These are phyloP conservation scores for Pelargonium nanum DNA, from an alignment of 345 rosid genomes.

Conservation along the genomic window DNA sequence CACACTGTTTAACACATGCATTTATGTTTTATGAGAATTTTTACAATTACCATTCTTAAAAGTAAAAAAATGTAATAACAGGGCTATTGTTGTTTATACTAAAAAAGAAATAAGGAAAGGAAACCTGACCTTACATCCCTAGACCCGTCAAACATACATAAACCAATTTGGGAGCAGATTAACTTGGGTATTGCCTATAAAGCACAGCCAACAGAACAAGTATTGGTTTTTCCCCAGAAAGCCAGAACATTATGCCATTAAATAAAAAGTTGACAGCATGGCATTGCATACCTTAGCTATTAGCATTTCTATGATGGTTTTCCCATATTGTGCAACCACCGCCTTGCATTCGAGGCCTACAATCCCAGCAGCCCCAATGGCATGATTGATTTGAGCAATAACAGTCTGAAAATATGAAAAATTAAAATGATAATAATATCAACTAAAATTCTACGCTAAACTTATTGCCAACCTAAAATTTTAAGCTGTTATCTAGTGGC, in stretches of 20 bases:
- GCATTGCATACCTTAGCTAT: constrained; percentile 32
- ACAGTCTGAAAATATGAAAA: constrained; percentile 31
- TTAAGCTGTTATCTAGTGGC: too few species aligned
- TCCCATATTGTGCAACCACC: constrained; percentile 57
- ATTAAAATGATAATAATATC: too few species aligned
- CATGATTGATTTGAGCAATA: constrained; percentile 71
- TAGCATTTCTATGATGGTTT: constrained; percentile 59
- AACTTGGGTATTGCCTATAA: constrained; percentile 52
- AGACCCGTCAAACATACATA: constrained; percentile 65
- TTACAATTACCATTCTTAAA: neutral
- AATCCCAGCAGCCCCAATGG: constrained; percentile 73
- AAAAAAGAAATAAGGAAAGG: neutral
- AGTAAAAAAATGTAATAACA: too few species aligned
- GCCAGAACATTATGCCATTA: neutral
- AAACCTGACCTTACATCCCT: constrained; percentile 53
- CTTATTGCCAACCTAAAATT: too few species aligned
- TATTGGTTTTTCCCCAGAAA: neutral
- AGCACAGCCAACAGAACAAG: neutral
- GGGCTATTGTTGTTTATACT: neutral
- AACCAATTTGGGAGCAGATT: constrained; percentile 73
- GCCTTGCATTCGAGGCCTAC: constrained; percentile 68
- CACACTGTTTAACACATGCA: constrained; percentile 29
- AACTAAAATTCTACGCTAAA: neutral
- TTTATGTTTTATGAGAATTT: neutral
- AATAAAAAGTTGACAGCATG: neutral